Base-by-base conservation (phyloP, 257 asterid species). In the Mentha longifolia region DNA sequence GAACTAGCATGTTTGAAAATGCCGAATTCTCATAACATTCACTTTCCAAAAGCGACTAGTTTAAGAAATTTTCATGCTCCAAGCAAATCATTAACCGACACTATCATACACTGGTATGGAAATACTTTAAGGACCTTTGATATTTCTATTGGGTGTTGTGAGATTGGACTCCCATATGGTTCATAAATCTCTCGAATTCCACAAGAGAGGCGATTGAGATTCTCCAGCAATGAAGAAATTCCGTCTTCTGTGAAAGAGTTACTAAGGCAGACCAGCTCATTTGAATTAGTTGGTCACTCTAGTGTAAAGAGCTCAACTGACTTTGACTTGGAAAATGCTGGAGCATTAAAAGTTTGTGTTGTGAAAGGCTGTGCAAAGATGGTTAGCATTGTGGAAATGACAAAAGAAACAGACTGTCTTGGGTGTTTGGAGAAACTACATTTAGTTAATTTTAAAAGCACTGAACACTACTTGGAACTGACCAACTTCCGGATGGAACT, bases 71-170 rank as follows among this genome's bases (percentile, higher is more conserved):
- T 55, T 25, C 28, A 69, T 37, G 35, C 2, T 8, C 1, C 35
- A 2, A 37, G 76, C 49, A 33, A 28, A n/a, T 64, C 73, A 1
- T 10, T 67, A 56, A 54, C 10, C 4, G 59, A 66, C 17, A 31
- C 6, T 13, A 9, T 5, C 22, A 61, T 70, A 14, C 61, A 17
- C 8, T 31, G 73, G 76, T 2, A 1, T 4, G 14, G 41, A 15
- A 64, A 35, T 65, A 64, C 68, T 55, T 70, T 70, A 7, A 55
- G 73, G 73, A 70, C 76, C 15, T 76, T 76, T 30, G 35, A 56
- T 6, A 54, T 74, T 52, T 68, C 61, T 5, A 22, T 68, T 68
- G 74, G 79, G 9, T 68, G 68, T 45, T 43, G 61, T 17, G 61
- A 19, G 10, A 61, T 14, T 25, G 14, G 1, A 4, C 75, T 68